Percentiles rank a stretch among this genome's conserved stretches.
Conservation (phyloP, 2,329 filamentous ascomycete species). For the Penicillium thymicola region DNA sequence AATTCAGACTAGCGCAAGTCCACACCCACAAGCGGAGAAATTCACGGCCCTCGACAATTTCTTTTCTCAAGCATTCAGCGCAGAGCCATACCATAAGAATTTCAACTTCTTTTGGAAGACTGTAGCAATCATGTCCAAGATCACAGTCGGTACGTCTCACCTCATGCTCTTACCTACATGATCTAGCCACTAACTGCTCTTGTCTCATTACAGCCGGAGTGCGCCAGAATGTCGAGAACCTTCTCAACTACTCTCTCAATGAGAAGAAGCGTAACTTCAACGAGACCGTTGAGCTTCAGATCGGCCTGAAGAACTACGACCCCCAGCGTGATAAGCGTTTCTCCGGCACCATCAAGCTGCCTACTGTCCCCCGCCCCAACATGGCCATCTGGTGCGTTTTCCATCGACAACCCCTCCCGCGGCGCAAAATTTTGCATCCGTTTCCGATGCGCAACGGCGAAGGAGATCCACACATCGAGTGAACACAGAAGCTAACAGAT, state of each 20-base stretch:
- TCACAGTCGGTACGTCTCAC: conserved; percentile 52
- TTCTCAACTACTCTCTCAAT: conserved; percentile 92
- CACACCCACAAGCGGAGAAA: conserved; percentile 42
- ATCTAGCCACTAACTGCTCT: conserved; percentile 13
- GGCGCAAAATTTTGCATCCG: not conserved
- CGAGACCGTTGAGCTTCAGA: conserved; percentile 79
- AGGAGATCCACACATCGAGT: not conserved
- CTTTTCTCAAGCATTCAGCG: conserved; percentile 39
- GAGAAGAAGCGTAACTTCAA: conserved; percentile 99
- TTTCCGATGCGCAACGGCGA: not conserved
- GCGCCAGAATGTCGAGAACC: conserved; percentile 87
- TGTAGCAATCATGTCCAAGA: conserved; percentile 61
- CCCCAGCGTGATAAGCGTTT: conserved; percentile 99
- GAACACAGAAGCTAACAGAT: not conserved
- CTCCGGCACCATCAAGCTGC: conserved; percentile 97
- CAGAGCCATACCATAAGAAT: conserved; percentile 72
- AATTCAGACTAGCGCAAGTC: conserved; percentile 23
- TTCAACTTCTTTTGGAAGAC: conserved; percentile 75
- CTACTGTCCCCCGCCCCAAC: conserved; percentile 83
- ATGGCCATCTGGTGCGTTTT: conserved; percentile 73
- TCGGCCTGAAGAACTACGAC: conserved; percentile 98
- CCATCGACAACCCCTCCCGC: not conserved
- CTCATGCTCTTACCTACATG: not conserved
- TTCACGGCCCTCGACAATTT: conserved; percentile 24
- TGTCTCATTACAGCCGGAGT: conserved; percentile 66